Conservation (phyloP, 257 asterid species). For the Primulina huaijiensis region DNA sequence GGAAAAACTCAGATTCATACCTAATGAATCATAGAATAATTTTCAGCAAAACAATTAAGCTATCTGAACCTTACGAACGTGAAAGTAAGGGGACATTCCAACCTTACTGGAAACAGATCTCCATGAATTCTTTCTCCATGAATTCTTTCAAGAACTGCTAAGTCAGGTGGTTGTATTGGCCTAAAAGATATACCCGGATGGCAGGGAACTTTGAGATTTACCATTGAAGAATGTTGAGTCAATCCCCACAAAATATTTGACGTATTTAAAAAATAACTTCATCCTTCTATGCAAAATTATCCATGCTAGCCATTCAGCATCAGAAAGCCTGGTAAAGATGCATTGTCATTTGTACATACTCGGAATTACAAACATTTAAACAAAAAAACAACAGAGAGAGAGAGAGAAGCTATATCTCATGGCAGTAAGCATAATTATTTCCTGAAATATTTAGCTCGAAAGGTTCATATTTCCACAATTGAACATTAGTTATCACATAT, state of each 20-base stretch:
- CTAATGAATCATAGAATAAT: slow-evolving; percentile 35
- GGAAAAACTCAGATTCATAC: slow-evolving; percentile 91
- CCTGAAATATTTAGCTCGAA: background rate
- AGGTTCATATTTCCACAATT: too few relatives aligned
- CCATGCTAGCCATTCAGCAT: slow-evolving; percentile 50
- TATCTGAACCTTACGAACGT: slow-evolving; percentile 1
- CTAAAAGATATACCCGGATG: slow-evolving; percentile 65
- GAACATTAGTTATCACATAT: too few relatives aligned
- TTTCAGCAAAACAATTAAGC: slow-evolving; percentile 23
- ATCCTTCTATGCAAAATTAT: slow-evolving; percentile 63
- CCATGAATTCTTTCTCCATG: slow-evolving; percentile 74
- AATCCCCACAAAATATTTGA: slow-evolving; percentile 58
- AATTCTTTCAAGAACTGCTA: slow-evolving; percentile 65
- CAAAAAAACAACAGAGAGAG: background rate
- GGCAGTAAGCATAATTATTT: background rate
- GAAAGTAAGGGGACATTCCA: slow-evolving; percentile 23
- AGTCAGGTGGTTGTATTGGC: slow-evolving; percentile 70
- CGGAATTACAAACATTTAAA: slow-evolving; percentile 13
- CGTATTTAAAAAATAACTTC: slow-evolving; percentile 35
- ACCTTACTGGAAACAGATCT: slow-evolving; percentile 95
- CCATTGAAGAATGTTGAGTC: slow-evolving; percentile 54
- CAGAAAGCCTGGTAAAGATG: slow-evolving; percentile 28
- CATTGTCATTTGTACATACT: slow-evolving; percentile 10
- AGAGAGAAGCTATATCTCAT: background rate
- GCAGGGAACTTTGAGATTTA: slow-evolving; percentile 47